These are phyloP conservation scores for Cicer chorassanicum DNA, from an alignment of 306 rosid species.

Conservation along the genomic window DNA sequence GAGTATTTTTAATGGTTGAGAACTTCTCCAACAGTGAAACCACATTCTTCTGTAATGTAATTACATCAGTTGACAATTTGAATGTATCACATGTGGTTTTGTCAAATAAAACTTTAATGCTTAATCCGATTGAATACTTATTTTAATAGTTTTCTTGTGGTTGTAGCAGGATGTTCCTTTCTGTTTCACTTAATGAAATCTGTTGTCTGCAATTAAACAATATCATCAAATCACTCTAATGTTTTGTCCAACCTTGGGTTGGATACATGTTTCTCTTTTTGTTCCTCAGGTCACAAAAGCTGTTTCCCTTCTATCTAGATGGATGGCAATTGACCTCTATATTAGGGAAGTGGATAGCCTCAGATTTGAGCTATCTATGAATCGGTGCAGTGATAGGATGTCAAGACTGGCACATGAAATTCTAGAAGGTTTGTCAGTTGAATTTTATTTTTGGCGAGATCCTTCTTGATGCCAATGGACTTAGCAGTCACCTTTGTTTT, in stretches of 20 bases:
- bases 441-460: slow-evolving; percentile 35
- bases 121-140: background rate
- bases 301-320: slow-evolving; percentile 85
- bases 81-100: slow-evolving; percentile 4
- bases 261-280: slow-evolving; percentile 33
- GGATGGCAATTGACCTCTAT: slow-evolving; percentile 95
- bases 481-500: slow-evolving; percentile 28
- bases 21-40: slow-evolving; percentile 29
- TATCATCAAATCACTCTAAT: slow-evolving; percentile 33
- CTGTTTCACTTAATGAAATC: slow-evolving; percentile 29
- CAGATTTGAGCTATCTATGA: slow-evolving; percentile 93
- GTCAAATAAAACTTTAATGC: slow-evolving; percentile 19
- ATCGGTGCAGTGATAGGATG: slow-evolving; percentile 72
- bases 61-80: background rate
- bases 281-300: slow-evolving; percentile 81
- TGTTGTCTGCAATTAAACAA: slow-evolving; percentile 7
- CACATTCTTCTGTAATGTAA: slow-evolving; percentile 27
- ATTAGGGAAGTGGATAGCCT: slow-evolving; percentile 85
- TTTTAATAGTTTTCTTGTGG: slow-evolving; percentile 19
- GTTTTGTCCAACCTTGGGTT: slow-evolving; percentile 26
- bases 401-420: slow-evolving; percentile 73
- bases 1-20: slow-evolving; percentile 28
- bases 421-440: slow-evolving; percentile 67
- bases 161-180: slow-evolving; percentile 9
- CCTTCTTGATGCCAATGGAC: slow-evolving; percentile 34